Percentiles rank a stretch among this genome's conserved stretches.
Conservation (phyloP, 805 yeast species). For the Ogataea haglerorum region DNA sequence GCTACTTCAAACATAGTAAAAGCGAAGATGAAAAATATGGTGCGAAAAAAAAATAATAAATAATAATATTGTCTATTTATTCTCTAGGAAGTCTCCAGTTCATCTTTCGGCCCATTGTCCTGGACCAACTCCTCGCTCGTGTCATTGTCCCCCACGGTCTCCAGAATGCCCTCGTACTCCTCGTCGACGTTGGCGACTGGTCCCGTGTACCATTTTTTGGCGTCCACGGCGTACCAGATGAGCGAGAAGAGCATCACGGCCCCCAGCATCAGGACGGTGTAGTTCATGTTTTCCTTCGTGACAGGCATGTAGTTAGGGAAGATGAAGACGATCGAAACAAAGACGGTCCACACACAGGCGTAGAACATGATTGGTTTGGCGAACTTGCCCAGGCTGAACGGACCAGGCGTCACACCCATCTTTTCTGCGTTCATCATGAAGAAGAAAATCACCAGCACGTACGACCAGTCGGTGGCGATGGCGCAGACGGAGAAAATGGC, state of each 20-base stretch:
- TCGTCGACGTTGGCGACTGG: conserved; percentile 48
- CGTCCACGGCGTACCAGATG: conserved; percentile 46
- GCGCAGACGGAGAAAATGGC: conserved; percentile 55
- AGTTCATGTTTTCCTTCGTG: conserved; percentile 46
- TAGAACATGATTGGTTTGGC: conserved; percentile 40
- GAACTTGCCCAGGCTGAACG: conserved; percentile 43
- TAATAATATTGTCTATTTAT: background rate
- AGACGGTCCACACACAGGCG: conserved; percentile 44
- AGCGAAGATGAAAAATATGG: background rate
- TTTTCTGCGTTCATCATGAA: conserved; percentile 44
- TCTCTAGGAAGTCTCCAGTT: background rate
- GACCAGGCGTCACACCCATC: conserved; percentile 46
- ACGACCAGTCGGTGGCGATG: conserved; percentile 48
- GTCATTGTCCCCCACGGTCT: conserved; percentile 9
- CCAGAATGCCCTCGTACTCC: conserved; percentile 24
- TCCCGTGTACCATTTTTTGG: conserved; percentile 54
- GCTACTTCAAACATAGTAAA: conserved; percentile 1
- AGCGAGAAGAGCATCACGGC: conserved; percentile 35
- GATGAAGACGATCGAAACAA: conserved; percentile 45
- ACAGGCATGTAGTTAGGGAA: conserved; percentile 51
- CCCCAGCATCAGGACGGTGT: conserved; percentile 50
- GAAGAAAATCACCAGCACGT: conserved; percentile 43
- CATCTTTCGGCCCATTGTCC: background rate
- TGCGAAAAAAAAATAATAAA: background rate
- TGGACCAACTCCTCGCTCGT: background rate